These are phyloP conservation scores for Citrus trifoliata DNA, from an alignment of 345 rosid species.

Conservation along the genomic window DNA sequence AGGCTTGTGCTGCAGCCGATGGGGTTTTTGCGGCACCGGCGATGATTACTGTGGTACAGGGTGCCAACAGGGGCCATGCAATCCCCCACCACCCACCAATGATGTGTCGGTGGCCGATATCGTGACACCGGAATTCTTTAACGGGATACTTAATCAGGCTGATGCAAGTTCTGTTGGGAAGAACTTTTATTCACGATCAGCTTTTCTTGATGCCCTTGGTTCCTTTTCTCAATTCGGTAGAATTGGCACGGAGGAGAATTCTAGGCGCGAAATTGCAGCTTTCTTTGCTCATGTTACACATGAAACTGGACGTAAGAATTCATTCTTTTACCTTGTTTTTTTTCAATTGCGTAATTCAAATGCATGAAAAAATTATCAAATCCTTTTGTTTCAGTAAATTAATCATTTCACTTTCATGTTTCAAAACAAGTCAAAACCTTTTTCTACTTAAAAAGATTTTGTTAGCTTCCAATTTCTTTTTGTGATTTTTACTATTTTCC, in stretches of 20 bases:
- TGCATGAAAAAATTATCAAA: no score
- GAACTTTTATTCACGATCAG: slow-evolving; percentile 53
- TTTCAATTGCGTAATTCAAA: no score
- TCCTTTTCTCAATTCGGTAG: slow-evolving; percentile 54
- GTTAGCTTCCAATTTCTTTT: no score
- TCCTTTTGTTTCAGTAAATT: no score
- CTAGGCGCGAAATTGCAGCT: slow-evolving; percentile 72
- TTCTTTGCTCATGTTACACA: slow-evolving; percentile 84
- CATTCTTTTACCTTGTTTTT: not conserved
- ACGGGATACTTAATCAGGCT: slow-evolving; percentile 50
- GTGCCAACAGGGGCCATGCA: slow-evolving; percentile 58
- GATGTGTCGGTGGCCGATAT: slow-evolving; percentile 35
- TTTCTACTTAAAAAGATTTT: no score
- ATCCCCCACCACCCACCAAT: slow-evolving; percentile 32
- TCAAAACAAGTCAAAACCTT: no score
- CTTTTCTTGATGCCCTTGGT: slow-evolving; percentile 49
- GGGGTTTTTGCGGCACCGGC: slow-evolving; percentile 26
- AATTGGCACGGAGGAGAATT: slow-evolving; percentile 43
- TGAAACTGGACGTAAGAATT: slow-evolving; percentile 72
- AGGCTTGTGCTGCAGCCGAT: slow-evolving; percentile 27
- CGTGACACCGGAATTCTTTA: slow-evolving; percentile 51
- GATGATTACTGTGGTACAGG: slow-evolving; percentile 33
- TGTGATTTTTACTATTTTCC: no score
- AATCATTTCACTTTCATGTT: no score
- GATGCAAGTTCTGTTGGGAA: slow-evolving; percentile 48